A percentile compares a stretch with the other conserved stretches of the same genome.
phyloP scores from a whole-genome alignment of 371 early-diverging fungal species.

The Cokeromyces recurvatus region DNA sequence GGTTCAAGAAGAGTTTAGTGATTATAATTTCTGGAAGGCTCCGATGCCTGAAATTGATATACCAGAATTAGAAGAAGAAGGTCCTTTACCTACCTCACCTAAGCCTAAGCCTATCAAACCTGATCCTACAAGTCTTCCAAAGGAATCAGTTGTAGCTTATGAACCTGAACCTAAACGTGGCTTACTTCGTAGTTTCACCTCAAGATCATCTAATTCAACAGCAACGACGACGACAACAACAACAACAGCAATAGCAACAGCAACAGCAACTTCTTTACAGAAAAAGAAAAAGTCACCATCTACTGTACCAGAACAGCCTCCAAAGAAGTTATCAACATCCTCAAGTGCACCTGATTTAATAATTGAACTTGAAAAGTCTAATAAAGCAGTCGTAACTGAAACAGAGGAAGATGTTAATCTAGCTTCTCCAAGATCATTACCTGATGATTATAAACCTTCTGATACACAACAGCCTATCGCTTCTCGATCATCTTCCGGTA shows the following conservation, averaged over 20 bases:
- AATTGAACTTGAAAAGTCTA: not conserved
- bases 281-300: not conserved
- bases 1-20: conserved; percentile 69
- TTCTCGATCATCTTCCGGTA: not conserved
- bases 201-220: conserved; percentile 11
- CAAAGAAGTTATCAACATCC: not conserved
- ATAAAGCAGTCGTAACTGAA: not conserved
- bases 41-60: conserved; percentile 51
- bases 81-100: conserved; percentile 18
- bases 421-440: conserved; percentile 4
- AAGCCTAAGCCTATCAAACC: conserved; percentile 38
- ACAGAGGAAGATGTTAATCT: not conserved
- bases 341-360: conserved; percentile 6
- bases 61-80: conserved; percentile 27
- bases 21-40: conserved; percentile 84
- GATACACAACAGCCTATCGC: not conserved
- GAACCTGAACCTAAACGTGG: conserved; percentile 12
- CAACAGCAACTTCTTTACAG: not conserved
- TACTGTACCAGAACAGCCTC: not conserved
- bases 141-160: conserved; percentile 15
- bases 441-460: conserved; percentile 3
- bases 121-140: conserved; percentile 23
- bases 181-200: conserved; percentile 37
- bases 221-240: not conserved
- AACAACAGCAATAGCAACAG: not conserved